Base-by-base conservation (phyloP, 768 basidiomycete genomes). In the Vararia minispora region DNA sequence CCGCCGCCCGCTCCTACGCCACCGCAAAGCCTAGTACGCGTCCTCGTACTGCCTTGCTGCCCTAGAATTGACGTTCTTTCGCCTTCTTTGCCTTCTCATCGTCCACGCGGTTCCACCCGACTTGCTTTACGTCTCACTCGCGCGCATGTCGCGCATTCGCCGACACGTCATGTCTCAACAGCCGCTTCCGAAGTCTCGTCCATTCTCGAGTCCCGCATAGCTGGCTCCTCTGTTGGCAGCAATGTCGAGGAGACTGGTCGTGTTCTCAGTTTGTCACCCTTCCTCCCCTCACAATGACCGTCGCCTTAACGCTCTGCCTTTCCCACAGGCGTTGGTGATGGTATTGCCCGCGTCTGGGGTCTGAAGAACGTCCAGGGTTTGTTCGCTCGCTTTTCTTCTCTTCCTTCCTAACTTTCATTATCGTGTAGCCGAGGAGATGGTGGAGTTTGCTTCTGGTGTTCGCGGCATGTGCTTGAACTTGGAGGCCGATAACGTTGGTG, bases 391-490 rank as follows among this genome's bases (percentile, higher is more conserved):
- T 32, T 37, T 39, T 39, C 35, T 21, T 44, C 40, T 52, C 31
- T 28, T 36, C 14, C 20, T 42, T 45, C 40, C 45, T 37, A 40
- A 41, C 33, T 46, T 44, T 58, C 47, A 44, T 52, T 42, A 42
- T 38, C 49, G 43, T 39, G 41, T 32, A 91, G 83, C 83, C 68
- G 95, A 99, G 70, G 95, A 99, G 79, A 99, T 99, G 95, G 95
- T 99, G 76, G 95, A 99, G 76, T 99, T 99, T 77, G 89, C 94
- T 35, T 98, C 95, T 36, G 95, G 95, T 66, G 80, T 99, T 56
- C 92, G 95, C 62, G 95, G 95, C 74, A 99, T 99, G 95, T 97
- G 92, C 66, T 68, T 99, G 66, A 99, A 99, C 85, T 84, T 99
- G 79, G 95, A 99, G 70, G 90, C 94, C 67, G 95, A 98, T 81